Conservation (phyloP, 2,329 filamentous ascomycete species). For the Myriosclerotinia curreyana region DNA sequence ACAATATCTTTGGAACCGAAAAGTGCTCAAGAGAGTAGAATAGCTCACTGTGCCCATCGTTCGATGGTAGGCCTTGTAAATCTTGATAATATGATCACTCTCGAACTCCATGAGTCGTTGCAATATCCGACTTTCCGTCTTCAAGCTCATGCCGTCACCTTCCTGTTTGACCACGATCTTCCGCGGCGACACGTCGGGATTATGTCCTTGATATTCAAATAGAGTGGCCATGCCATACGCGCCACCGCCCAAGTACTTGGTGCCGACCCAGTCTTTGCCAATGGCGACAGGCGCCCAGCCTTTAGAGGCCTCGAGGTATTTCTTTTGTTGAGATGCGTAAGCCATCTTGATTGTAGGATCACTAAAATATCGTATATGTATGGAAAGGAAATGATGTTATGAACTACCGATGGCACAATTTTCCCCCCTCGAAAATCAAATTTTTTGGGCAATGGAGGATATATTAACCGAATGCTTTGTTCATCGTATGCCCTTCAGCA, state of each 20-base stretch:
- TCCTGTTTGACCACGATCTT: conserved; percentile 16
- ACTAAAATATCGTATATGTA: background rate
- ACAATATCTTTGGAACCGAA: background rate
- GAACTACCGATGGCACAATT: background rate
- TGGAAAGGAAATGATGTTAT: background rate
- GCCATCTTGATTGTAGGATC: background rate
- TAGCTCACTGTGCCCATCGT: conserved; percentile 4
- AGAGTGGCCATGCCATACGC: conserved; percentile 14
- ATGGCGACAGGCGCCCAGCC: conserved; percentile 3
- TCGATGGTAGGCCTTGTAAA: conserved; percentile 14
- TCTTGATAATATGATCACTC: conserved; percentile 15
- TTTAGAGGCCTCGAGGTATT: background rate
- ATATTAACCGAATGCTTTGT: background rate
- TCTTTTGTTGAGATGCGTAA: background rate
- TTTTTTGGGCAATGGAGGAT: background rate
- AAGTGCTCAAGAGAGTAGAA: background rate
- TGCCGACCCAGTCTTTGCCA: conserved; percentile 16
- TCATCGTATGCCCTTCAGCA: background rate
- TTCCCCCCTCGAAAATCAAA: background rate
- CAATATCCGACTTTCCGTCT: background rate
- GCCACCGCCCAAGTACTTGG: conserved; percentile 7
- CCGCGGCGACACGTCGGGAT: background rate
- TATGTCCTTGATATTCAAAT: conserved; percentile 5
- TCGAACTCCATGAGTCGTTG: conserved; percentile 16
- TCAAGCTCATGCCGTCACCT: background rate